phyloP scores from a whole-genome alignment of 805 yeast species.

The Schwanniomyces vanrijiae region DNA sequence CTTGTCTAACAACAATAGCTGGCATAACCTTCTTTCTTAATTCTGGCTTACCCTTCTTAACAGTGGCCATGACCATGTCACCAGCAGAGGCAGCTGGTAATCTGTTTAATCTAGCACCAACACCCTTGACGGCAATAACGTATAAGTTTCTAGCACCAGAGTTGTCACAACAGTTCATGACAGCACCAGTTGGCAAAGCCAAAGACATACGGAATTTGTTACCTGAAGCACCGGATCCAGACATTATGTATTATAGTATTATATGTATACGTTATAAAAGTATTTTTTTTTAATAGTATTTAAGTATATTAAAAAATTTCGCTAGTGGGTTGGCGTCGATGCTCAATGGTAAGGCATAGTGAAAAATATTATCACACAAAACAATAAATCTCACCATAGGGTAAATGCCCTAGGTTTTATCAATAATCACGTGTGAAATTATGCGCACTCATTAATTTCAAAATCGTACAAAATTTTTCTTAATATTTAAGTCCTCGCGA shows the following conservation, averaged over 20 bases:
- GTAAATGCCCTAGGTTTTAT: not conserved
- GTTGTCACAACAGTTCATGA: constrained; percentile 99
- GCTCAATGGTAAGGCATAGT: not conserved
- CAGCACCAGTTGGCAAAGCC: constrained; percentile 99
- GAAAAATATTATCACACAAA: constrained; percentile 1
- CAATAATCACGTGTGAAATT: not conserved
- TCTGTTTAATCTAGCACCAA: constrained; percentile 99
- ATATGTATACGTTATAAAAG: constrained; percentile 6
- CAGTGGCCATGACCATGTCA: constrained; percentile 99
- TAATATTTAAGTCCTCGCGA: too few relatives aligned
- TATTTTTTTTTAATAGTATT: not conserved
- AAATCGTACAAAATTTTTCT: too few relatives aligned
- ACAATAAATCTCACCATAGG: not conserved
- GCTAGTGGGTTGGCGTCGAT: not conserved
- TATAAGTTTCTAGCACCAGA: constrained; percentile 99
- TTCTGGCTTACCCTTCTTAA: constrained; percentile 99
- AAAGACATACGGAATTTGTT: constrained; percentile 99
- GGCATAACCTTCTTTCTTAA: constrained; percentile 99
- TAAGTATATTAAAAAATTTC: constrained; percentile 6
- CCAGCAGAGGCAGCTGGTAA: constrained; percentile 99
- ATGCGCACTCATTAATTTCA: too few relatives aligned
- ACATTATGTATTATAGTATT: constrained; percentile 53
- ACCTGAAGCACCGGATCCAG: constrained; percentile 97
- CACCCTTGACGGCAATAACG: constrained; percentile 98
- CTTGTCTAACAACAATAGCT: constrained; percentile 98